Evolutionary conservation across 805 yeast species (phyloP), one percentile per base, ranked within the genome.

Genomic region (Saturnispora gosingensis): DNA sequence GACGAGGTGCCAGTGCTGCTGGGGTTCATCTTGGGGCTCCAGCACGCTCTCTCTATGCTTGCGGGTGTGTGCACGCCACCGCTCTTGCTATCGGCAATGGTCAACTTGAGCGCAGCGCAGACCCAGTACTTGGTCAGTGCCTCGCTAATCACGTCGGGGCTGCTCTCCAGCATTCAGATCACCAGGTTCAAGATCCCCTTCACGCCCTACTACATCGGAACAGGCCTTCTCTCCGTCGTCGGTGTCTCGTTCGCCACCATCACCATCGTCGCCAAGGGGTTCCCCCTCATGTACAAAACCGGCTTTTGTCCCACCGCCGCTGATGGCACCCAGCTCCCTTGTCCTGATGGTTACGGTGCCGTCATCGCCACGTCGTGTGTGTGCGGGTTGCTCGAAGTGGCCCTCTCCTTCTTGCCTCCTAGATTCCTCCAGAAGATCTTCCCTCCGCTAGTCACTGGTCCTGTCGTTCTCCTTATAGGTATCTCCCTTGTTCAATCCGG

Each of bases 401-500:
- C 74, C 5, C 64, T 87, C 48, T 84, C 96, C 0, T 89, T 90
- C 66, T 66, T 83, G 59, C 97, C 97, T 13, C 81, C 96, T 5
- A 75, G 72, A 40, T 58, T 75, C 15, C 73, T 89, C 58, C 88
- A 85, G 65, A 81, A 74, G 55, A 61, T 86, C 38, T 89, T 89
- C 72, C 97, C 97, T 18, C 90, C 95, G 35, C 70, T 88, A 49
- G 97, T 90, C 54, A 89, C 96, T 30, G 97, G 97, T 53, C 96
- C 96, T 10, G 96, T 89, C 45, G 96, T 89, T 30, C 68, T 89
- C 50, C 74, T 89, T 32, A 88, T 89, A 61, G 97, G 97, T 59
- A 74, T 82, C 44, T 70, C 74, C 27, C 75, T 89, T 59, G 74
- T 88, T 54, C 72, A 73, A 58, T 67, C 88, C 30, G 97, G 96